phyloP scores from a whole-genome alignment of 345 rosid genomes.

The Heritiera littoralis region DNA sequence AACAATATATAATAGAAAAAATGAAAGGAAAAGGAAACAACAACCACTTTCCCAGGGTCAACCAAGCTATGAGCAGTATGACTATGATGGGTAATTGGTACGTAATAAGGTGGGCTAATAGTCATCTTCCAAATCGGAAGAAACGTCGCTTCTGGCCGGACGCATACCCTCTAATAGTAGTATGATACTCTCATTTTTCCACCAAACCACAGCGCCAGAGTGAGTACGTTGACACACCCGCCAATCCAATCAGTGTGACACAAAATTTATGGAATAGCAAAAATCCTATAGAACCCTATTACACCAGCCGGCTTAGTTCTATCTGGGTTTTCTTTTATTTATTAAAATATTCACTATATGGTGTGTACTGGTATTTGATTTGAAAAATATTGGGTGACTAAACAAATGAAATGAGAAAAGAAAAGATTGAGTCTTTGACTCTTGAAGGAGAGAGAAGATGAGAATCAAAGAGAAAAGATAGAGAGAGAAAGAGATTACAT shows the following conservation, averaged over 20 bases:
- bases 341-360: conserved; percentile 16
- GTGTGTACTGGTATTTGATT: conserved; percentile 10
- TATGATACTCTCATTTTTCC: conserved; percentile 15
- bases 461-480: conserved; percentile 27
- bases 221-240: conserved; percentile 23
- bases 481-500: conserved; percentile 41
- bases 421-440: conserved; percentile 29
- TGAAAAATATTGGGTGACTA: conserved; percentile 23
- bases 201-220: conserved; percentile 26
- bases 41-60: not conserved
- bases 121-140: conserved; percentile 47
- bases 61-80: not conserved
- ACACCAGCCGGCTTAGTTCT: conserved; percentile 56
- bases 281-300: conserved; percentile 44
- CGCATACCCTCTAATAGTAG: conserved; percentile 21
- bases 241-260: conserved; percentile 34
- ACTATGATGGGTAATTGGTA: conserved; percentile 32
- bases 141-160: conserved; percentile 37
- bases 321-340: conserved; percentile 6
- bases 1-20: not conserved
- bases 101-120: conserved; percentile 38
- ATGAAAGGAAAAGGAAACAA: not conserved
- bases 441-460: conserved; percentile 27
- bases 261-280: not conserved
- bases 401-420: conserved; percentile 14